A percentile compares a stretch with the other conserved stretches of the same genome.
Evolutionary conservation across 495 filamentous ascomycete species (phyloP).

Genomic region (Aspergillus funiculosus): DNA sequence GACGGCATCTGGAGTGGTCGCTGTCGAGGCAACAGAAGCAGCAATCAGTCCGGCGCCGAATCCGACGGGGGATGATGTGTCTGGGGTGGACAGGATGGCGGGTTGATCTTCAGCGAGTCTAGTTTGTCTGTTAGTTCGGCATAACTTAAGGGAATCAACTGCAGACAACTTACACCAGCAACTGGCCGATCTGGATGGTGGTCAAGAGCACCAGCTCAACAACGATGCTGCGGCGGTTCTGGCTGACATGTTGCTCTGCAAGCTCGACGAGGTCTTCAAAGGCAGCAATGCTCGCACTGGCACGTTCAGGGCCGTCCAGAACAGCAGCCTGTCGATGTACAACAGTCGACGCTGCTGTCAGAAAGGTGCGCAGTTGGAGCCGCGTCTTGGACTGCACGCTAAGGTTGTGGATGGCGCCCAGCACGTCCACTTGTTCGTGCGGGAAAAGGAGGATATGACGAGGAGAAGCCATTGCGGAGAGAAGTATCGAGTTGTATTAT

Average conservation of each 20-base stretch:
- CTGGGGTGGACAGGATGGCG: too few species aligned
- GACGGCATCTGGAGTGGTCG: background rate
- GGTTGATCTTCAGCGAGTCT: too few species aligned
- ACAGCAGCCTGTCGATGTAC: background rate
- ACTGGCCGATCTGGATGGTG: background rate
- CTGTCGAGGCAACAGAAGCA: background rate
- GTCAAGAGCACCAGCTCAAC: background rate
- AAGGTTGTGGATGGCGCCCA: background rate
- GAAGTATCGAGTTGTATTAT: background rate
- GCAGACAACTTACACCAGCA: background rate
- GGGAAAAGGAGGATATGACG: background rate
- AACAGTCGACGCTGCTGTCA: background rate
- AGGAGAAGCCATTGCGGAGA: background rate
- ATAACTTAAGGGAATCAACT: background rate
- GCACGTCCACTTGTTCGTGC: background rate
- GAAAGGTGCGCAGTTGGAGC: background rate
- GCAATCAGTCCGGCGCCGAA: background rate
- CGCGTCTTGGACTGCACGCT: background rate
- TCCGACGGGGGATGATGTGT: background rate
- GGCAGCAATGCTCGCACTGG: background rate
- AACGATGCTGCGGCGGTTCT: background rate
- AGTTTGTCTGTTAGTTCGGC: background rate
- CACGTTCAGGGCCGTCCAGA: background rate
- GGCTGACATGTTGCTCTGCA: background rate
- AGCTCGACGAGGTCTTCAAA: background rate